phyloP scores from a whole-genome alignment of 2,329 filamentous ascomycete genomes.

The Alternaria atra region DNA sequence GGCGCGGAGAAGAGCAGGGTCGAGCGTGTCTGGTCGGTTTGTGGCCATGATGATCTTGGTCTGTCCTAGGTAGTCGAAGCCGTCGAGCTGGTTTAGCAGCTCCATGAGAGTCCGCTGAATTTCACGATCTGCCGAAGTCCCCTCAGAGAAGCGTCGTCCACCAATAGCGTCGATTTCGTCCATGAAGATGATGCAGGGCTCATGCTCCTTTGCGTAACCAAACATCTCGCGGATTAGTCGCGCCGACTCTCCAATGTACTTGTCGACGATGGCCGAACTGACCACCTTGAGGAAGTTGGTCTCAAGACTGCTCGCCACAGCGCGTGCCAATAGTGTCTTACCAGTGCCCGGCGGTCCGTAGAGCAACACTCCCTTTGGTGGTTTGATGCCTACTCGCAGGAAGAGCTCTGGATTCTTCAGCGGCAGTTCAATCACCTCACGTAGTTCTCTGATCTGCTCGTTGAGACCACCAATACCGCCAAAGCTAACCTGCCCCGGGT shows the following conservation, averaged over 20 bases:
- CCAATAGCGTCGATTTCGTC: constrained; percentile 99
- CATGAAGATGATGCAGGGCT: constrained; percentile 99
- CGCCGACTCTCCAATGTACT: constrained; percentile 98
- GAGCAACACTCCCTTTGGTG: constrained; percentile 93
- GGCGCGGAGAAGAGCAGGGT: constrained; percentile 89
- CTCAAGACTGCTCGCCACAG: constrained; percentile 94
- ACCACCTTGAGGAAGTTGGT: constrained; percentile 99
- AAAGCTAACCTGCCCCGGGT: constrained; percentile 97
- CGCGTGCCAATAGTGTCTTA: constrained; percentile 92
- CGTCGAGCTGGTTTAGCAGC: constrained; percentile 96
- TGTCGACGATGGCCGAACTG: constrained; percentile 98
- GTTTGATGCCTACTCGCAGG: constrained; percentile 96
- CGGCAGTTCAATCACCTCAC: constrained; percentile 97
- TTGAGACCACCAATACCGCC: constrained; percentile 97
- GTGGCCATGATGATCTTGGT: constrained; percentile 99
- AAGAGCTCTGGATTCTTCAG: constrained; percentile 99
- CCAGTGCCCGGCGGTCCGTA: constrained; percentile 97
- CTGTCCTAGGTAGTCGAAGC: constrained; percentile 98
- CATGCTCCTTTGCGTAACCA: constrained; percentile 98
- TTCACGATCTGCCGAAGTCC: constrained; percentile 95
- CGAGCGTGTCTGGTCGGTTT: constrained; percentile 94
- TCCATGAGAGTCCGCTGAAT: constrained; percentile 99
- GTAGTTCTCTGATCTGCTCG: constrained; percentile 95
- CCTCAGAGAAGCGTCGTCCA: constrained; percentile 94
- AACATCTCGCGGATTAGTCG: constrained; percentile 99